Percentiles rank a stretch among this genome's conserved stretches.
Conservation (phyloP, 306 rosid genomes). For the Malus sieversii region DNA sequence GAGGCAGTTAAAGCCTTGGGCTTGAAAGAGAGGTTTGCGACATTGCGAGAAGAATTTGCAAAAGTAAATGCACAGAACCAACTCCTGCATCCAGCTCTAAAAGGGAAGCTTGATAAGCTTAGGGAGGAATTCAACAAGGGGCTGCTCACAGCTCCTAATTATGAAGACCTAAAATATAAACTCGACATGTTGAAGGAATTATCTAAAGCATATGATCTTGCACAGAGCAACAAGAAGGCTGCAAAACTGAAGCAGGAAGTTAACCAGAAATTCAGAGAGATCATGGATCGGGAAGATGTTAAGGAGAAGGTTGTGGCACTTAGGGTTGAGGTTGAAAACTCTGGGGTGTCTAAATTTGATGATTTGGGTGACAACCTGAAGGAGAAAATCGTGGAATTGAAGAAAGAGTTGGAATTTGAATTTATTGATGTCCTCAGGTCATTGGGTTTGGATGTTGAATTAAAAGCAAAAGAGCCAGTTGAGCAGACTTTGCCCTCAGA, state of each 20-base stretch:
- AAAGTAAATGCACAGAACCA: constrained; percentile 42
- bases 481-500: constrained; percentile 28
- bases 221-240: constrained; percentile 30
- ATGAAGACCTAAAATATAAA: constrained; percentile 43
- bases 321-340: constrained; percentile 49
- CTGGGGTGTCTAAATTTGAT: constrained; percentile 29
- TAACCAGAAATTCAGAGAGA: constrained; percentile 33
- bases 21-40: constrained; percentile 42
- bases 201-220: constrained; percentile 37
- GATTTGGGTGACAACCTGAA: constrained; percentile 55
- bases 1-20: constrained; percentile 60
- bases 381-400: constrained; percentile 42
- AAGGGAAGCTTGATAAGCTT: constrained; percentile 54
- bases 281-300: constrained; percentile 40
- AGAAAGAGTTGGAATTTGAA: constrained; percentile 51
- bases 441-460: constrained; percentile 46
- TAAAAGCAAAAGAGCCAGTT: constrained; percentile 22
- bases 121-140: constrained; percentile 43
- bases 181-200: constrained; percentile 54
- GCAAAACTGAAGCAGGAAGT: constrained; percentile 48
- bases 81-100: constrained; percentile 41
- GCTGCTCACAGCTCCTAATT: constrained; percentile 54
- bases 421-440: constrained; percentile 50
- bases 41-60: constrained; percentile 45
- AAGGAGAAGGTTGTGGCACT: constrained; percentile 49